A percentile compares a stretch with the other conserved stretches of the same genome.
phyloP scores from a whole-genome alignment of 1,139 yeast genomes.

The Kurtzmaniella quercitrusa region DNA sequence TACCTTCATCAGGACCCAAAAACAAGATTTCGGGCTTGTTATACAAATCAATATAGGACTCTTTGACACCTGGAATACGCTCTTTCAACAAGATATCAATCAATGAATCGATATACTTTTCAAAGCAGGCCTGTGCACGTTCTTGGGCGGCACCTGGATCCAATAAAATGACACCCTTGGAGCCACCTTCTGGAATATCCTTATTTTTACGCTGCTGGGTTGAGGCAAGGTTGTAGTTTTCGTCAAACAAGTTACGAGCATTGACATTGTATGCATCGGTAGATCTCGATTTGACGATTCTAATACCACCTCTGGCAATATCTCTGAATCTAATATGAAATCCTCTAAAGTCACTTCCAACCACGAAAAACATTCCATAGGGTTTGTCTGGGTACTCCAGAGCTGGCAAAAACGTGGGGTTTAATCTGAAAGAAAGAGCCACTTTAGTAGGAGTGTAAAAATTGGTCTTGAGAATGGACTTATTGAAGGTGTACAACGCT shows the following conservation, averaged over 20 bases:
- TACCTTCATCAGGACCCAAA: constrained; percentile 98
- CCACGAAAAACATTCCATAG: constrained; percentile 91
- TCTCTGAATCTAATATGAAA: constrained; percentile 97
- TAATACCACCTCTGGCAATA: constrained; percentile 96
- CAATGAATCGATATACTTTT: constrained; percentile 87
- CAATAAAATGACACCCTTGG: constrained; percentile 91
- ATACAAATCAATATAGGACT: constrained; percentile 79
- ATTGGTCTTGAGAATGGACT: constrained; percentile 86
- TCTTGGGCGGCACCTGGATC: constrained; percentile 79
- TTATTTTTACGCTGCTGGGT: constrained; percentile 97
- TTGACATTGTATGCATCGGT: constrained; percentile 83
- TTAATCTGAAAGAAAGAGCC: constrained; percentile 87
- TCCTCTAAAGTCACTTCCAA: constrained; percentile 95
- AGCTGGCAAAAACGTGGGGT: constrained; percentile 79
- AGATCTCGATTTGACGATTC: constrained; percentile 87
- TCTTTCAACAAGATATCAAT: constrained; percentile 81
- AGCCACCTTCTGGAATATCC: constrained; percentile 99
- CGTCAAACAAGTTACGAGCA: constrained; percentile 88
- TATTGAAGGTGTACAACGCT: constrained; percentile 80
- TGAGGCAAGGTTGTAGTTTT: constrained; percentile 90
- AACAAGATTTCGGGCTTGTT: constrained; percentile 84
- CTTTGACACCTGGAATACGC: constrained; percentile 73
- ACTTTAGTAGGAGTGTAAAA: constrained; percentile 93
- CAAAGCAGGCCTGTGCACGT: constrained; percentile 80
- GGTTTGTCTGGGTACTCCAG: constrained; percentile 90